phyloP scores from a whole-genome alignment of 1,139 yeast genomes.

The Blastobotrys raffinosifermentans region DNA sequence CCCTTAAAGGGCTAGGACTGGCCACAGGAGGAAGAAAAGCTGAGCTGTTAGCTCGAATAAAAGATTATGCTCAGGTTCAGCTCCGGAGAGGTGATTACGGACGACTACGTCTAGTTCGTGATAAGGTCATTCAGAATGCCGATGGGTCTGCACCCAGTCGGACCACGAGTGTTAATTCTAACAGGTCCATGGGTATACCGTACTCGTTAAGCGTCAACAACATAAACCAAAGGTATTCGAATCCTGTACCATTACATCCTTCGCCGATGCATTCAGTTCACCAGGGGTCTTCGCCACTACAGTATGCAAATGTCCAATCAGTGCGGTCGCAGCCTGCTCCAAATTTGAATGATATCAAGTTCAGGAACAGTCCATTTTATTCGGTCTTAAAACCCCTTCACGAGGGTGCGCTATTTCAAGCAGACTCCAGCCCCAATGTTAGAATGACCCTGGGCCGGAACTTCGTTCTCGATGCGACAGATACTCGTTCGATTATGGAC shows the following conservation, averaged over 20 bases:
- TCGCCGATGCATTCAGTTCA: too few relatives aligned
- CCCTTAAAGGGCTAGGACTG: slow-evolving; percentile 23
- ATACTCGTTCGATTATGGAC: slow-evolving; percentile 7
- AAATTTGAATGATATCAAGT: slow-evolving; percentile 13
- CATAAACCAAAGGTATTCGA: too few relatives aligned
- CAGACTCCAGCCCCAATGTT: slow-evolving; percentile 17
- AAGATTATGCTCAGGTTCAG: slow-evolving; percentile 13
- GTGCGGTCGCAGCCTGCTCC: slow-evolving; percentile 3
- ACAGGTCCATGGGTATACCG: too few relatives aligned
- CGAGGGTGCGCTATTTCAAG: slow-evolving; percentile 21
- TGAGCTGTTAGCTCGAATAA: slow-evolving; percentile 27
- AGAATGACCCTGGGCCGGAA: slow-evolving; percentile 13
- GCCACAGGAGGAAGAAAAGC: slow-evolving; percentile 29
- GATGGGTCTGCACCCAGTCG: too few relatives aligned
- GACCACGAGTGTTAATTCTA: too few relatives aligned
- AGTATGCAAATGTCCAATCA: slow-evolving; percentile 1
- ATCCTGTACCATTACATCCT: too few relatives aligned
- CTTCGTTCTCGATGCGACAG: slow-evolving; percentile 16
- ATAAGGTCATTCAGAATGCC: too few relatives aligned
- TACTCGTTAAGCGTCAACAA: too few relatives aligned
- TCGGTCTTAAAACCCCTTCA: slow-evolving; percentile 17
- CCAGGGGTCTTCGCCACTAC: too few relatives aligned
- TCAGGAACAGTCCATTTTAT: slow-evolving; percentile 31
- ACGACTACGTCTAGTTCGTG: slow-evolving; percentile 4
- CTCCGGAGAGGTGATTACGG: slow-evolving; percentile 6